Evolutionary conservation across 2,329 filamentous ascomycete genomes (phyloP).

Genomic region (Sordariomycetes sp.): DNA sequence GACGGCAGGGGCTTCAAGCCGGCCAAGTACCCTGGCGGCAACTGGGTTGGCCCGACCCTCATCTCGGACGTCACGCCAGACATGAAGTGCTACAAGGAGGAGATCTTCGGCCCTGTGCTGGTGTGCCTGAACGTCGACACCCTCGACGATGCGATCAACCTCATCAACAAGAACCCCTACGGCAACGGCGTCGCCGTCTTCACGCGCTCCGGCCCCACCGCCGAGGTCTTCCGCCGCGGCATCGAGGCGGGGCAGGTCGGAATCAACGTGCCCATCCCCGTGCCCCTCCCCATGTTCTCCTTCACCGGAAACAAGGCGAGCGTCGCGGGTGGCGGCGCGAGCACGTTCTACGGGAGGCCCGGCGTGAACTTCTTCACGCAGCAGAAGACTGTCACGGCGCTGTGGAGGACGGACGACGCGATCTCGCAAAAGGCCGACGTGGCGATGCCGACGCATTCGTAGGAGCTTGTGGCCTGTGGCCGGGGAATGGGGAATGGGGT

Average conservation of each 20-base stretch:
- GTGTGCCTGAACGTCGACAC: conserved; percentile 72
- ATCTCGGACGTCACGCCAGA: conserved; percentile 69
- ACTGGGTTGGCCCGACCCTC: conserved; percentile 71
- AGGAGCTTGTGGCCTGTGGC: not conserved
- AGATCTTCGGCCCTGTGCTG: conserved; percentile 78
- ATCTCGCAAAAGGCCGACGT: conserved; percentile 76
- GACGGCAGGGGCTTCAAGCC: conserved; percentile 69
- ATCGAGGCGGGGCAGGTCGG: conserved; percentile 81
- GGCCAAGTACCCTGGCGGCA: conserved; percentile 66
- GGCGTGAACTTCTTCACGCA: conserved; percentile 95
- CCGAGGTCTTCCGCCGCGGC: conserved; percentile 65
- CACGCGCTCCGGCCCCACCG: conserved; percentile 66
- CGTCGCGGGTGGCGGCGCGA: conserved; percentile 82
- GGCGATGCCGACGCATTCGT: conserved; percentile 58
- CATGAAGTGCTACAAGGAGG: conserved; percentile 78
- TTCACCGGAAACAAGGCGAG: conserved; percentile 80
- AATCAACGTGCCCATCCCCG: conserved; percentile 73
- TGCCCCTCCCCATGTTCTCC: conserved; percentile 60
- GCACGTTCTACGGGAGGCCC: conserved; percentile 89
- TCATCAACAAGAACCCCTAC: conserved; percentile 81
- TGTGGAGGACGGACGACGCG: conserved; percentile 55
- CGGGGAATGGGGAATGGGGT: not conserved
- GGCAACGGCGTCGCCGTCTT: conserved; percentile 83
- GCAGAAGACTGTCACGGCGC: conserved; percentile 89
- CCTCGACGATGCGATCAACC: conserved; percentile 66